A percentile compares a stretch with the other conserved stretches of the same genome.
phyloP scores from a whole-genome alignment of 1,139 yeast species.

The Torulaspora globosa region DNA sequence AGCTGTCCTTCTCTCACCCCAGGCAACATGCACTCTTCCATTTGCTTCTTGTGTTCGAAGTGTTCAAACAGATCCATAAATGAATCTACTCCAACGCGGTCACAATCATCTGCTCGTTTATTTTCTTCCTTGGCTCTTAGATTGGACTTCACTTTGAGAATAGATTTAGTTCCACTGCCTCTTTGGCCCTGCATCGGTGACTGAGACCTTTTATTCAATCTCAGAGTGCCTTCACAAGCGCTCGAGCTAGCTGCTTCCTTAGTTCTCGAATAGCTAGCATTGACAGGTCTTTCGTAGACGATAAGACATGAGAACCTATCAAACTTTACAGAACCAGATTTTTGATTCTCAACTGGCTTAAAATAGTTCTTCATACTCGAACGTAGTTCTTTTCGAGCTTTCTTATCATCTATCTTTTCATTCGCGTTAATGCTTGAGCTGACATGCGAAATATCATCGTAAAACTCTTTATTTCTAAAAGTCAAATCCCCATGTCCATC shows the following conservation, averaged over 20 bases:
- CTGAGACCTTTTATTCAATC: constrained; percentile 7
- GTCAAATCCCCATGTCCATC: constrained; percentile 13
- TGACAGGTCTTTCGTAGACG: constrained; percentile 25
- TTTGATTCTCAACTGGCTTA: not conserved
- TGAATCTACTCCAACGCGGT: constrained; percentile 24
- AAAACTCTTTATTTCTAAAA: constrained; percentile 23
- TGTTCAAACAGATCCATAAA: constrained; percentile 24
- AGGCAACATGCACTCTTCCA: constrained; percentile 23
- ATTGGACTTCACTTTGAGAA: constrained; percentile 26
- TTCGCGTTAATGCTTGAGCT: too few species aligned
- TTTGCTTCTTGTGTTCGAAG: constrained; percentile 24
- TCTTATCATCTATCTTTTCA: not conserved
- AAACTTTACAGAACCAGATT: constrained; percentile 24
- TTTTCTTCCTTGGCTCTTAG: constrained; percentile 23
- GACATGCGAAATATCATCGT: constrained; percentile 14
- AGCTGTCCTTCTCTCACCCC: constrained; percentile 29
- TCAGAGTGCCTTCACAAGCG: constrained; percentile 3
- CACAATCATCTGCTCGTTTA: constrained; percentile 27
- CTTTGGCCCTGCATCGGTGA: not conserved
- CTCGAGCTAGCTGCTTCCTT: constrained; percentile 1
- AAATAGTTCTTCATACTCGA: not conserved
- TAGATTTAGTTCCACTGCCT: constrained; percentile 18
- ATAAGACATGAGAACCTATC: constrained; percentile 26
- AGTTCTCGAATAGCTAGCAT: constrained; percentile 9
- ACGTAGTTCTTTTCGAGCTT: constrained; percentile 1